A percentile compares a stretch with the other conserved stretches of the same genome.
Evolutionary conservation across 2,329 filamentous ascomycete genomes (phyloP).

Genomic region (Coniella vitis): DNA sequence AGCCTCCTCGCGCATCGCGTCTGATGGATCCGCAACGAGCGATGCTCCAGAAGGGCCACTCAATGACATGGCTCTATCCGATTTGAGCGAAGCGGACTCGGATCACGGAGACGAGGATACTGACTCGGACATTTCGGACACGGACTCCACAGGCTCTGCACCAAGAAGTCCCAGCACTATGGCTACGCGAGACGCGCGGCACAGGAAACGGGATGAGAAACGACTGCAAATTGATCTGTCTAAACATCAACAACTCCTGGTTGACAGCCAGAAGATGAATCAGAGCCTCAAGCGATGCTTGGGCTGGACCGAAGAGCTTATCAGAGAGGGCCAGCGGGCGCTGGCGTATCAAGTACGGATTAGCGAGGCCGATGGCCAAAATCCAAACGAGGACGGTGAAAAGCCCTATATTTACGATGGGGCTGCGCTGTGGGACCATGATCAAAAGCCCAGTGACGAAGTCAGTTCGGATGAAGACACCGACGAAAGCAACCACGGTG

Average conservation of each 20-base stretch:
- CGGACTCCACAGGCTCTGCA: slow-evolving; percentile 29
- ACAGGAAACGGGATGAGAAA: slow-evolving; percentile 71
- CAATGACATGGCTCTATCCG: slow-evolving; percentile 39
- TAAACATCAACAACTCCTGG: slow-evolving; percentile 80
- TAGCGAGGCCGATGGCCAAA: slow-evolving; percentile 73
- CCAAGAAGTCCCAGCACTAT: slow-evolving; percentile 33
- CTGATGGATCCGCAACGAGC: slow-evolving; percentile 32
- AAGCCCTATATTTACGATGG: slow-evolving; percentile 24
- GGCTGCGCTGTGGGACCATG: slow-evolving; percentile 12
- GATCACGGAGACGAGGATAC: slow-evolving; percentile 32
- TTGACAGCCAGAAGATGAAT: slow-evolving; percentile 92
- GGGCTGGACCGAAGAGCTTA: slow-evolving; percentile 82
- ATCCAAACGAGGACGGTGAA: slow-evolving; percentile 61
- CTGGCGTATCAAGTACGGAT: slow-evolving; percentile 74
- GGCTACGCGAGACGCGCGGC: slow-evolving; percentile 38
- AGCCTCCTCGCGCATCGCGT: slow-evolving; percentile 34
- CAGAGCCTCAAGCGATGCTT: slow-evolving; percentile 87
- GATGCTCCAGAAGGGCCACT: slow-evolving; percentile 31
- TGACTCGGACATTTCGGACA: slow-evolving; percentile 41
- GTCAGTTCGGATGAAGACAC: slow-evolving; percentile 1
- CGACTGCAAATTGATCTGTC: slow-evolving; percentile 77
- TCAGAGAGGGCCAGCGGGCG: slow-evolving; percentile 81
- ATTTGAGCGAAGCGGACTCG: slow-evolving; percentile 42
- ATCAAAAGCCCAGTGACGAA: neutral
- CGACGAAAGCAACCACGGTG: neutral